Percentiles rank a stretch among this genome's conserved stretches.
Evolutionary conservation across 768 basidiomycete species (phyloP).

Genomic region (Amanita fuliginea): DNA sequence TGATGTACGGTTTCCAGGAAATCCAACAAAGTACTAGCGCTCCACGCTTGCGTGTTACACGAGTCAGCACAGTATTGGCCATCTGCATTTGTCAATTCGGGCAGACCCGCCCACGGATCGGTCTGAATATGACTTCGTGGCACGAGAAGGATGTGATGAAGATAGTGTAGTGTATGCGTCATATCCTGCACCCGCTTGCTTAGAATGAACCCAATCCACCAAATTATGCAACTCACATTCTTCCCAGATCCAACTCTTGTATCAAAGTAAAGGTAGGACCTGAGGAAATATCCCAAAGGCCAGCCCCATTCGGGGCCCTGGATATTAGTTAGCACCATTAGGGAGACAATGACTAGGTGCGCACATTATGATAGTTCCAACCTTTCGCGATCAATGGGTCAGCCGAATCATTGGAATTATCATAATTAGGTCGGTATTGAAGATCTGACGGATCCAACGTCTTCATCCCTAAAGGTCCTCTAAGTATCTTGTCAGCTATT

Average conservation of each 20-base stretch:
- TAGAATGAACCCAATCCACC: neutral
- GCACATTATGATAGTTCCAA: constrained; percentile 85
- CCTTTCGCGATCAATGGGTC: constrained; percentile 86
- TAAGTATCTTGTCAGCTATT: constrained; percentile 70
- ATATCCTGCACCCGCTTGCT: constrained; percentile 37
- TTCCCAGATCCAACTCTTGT: constrained; percentile 53
- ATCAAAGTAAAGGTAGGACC: constrained; percentile 89
- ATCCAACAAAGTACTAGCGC: constrained; percentile 84
- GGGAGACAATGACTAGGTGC: constrained; percentile 11
- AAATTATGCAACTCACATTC: constrained; percentile 33
- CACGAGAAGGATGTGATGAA: constrained; percentile 62
- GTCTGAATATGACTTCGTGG: constrained; percentile 64
- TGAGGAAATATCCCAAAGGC: constrained; percentile 92
- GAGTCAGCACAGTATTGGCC: constrained; percentile 80
- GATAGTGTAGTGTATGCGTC: constrained; percentile 63
- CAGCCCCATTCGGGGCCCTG: constrained; percentile 93
- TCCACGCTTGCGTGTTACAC: constrained; percentile 95
- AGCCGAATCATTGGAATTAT: constrained; percentile 87
- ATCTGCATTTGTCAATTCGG: constrained; percentile 83
- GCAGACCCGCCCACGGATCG: constrained; percentile 89
- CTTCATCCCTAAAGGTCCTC: constrained; percentile 93
- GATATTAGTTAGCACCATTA: neutral
- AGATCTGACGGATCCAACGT: constrained; percentile 82
- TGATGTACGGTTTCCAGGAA: constrained; percentile 70
- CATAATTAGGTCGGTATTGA: constrained; percentile 86